Evolutionary conservation across 2,329 filamentous ascomycete genomes (phyloP), one percentile per base, ranked within the genome.

Genomic region (Alternaria gansuensis): DNA sequence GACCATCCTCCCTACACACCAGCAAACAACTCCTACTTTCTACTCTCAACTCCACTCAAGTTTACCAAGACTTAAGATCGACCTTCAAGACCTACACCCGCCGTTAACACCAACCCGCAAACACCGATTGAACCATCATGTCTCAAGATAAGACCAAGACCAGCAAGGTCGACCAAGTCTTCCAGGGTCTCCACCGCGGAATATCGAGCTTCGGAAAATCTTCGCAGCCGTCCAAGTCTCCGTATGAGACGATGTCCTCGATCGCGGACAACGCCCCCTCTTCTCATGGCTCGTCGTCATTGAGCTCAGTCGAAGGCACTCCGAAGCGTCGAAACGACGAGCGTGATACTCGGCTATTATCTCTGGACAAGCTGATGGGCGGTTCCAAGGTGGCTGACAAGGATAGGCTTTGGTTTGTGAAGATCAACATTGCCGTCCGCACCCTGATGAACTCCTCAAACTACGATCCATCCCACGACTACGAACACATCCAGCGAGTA

Each of bases 381-480:
- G 51, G 40, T 11, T n/a, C n/a, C 10, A 14, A 9, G 10, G 23
- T 53, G 10, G 23, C 21, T 2, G 40, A 53, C 0, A 53, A 44
- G 10, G 31, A 51, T 14, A 41, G 21, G 23, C 21, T 5, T 11
- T 57, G 66, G 57, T 73, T 70, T 26, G 40, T 46, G 24, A 59
- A 55, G 24, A 63, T 71, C 71, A 80, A 83, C 40, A 31, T 57
- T 10, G 59, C 58, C 5, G 63, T 70, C 10, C 54, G 61, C n/a
- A 34, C 44, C 2, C 59, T 64, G 46, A 69, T 68, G 54, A 92
- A 90, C 81, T 94, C 93, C 89, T 82, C 86, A 44, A 82, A 85
- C 63, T 92, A 92, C 78, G 92, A 96, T 77, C 85, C 87, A 45
- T 94, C 91, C 3, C 92, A 96, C 80, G 91, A 96, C 80, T 95